These are phyloP conservation scores for Leptographium flavum DNA, from an alignment of 2,329 filamentous ascomycete genomes.

Conservation along the genomic window DNA sequence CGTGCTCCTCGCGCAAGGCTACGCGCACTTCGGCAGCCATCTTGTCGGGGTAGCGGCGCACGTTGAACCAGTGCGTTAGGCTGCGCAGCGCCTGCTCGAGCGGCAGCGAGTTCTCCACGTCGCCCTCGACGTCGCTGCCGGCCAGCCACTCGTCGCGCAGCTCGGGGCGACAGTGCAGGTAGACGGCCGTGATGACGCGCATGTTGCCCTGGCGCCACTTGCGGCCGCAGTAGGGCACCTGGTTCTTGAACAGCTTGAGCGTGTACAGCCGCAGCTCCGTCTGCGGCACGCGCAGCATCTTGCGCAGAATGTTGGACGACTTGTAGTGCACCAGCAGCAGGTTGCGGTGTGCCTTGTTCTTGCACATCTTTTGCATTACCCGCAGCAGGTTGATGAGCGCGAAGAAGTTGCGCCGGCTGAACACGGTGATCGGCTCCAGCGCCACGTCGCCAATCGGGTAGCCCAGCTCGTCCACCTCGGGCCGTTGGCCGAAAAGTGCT, in stretches of 20 bases:
- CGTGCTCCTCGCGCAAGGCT: slow-evolving; percentile 56
- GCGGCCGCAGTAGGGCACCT: slow-evolving; percentile 92
- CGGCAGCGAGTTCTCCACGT: slow-evolving; percentile 84
- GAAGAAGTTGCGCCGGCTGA: slow-evolving; percentile 91
- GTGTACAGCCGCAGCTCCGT: slow-evolving; percentile 81
- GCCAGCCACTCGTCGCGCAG: slow-evolving; percentile 90
- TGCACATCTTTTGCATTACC: slow-evolving; percentile 94
- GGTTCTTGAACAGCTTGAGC: slow-evolving; percentile 94
- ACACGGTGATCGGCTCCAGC: slow-evolving; percentile 67
- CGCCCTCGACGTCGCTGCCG: slow-evolving; percentile 80
- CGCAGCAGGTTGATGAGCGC: slow-evolving; percentile 89
- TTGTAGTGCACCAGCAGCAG: slow-evolving; percentile 92
- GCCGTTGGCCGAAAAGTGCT: slow-evolving; percentile 14
- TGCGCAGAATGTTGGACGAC: slow-evolving; percentile 79
- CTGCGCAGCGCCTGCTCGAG: slow-evolving; percentile 81
- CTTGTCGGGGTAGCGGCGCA: slow-evolving; percentile 65
- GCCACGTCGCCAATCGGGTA: slow-evolving; percentile 58
- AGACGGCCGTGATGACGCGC: slow-evolving; percentile 95
- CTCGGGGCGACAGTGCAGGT: slow-evolving; percentile 84
- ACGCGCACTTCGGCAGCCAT: slow-evolving; percentile 47
- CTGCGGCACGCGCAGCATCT: slow-evolving; percentile 82
- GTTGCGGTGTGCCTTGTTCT: slow-evolving; percentile 88
- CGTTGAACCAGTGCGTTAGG: slow-evolving; percentile 88
- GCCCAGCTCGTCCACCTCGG: slow-evolving; percentile 74
- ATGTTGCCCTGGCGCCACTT: slow-evolving; percentile 98